Percentiles rank a stretch among this genome's conserved stretches.
Conservation (phyloP, 257 asterid genomes). For the Dorcoceras hygrometricum region DNA sequence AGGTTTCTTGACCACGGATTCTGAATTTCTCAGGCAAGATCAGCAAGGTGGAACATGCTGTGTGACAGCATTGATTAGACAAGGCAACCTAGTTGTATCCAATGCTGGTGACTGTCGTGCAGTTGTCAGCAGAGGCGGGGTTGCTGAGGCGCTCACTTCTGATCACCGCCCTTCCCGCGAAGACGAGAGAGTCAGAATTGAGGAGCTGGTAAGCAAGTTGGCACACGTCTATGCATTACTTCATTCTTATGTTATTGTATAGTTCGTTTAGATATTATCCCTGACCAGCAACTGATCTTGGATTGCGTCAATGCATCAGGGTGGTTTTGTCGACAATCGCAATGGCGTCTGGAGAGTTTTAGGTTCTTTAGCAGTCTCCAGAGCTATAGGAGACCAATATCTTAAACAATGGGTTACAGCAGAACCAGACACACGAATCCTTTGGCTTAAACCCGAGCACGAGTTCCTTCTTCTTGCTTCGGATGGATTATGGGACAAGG, state of each 20-base stretch:
- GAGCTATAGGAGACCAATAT: slow-evolving; percentile 77
- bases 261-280: background rate
- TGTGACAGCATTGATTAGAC: slow-evolving; percentile 63
- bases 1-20: slow-evolving; percentile 70
- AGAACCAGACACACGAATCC: slow-evolving; percentile 66
- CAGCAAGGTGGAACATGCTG: slow-evolving; percentile 73
- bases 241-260: background rate
- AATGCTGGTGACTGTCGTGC: slow-evolving; percentile 92
- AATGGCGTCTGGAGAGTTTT: slow-evolving; percentile 74
- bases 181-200: slow-evolving; percentile 67
- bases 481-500: slow-evolving; percentile 96
- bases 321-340: slow-evolving; percentile 74
- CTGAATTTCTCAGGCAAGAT: slow-evolving; percentile 56
- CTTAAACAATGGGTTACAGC: slow-evolving; percentile 83
- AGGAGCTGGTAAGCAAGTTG: slow-evolving; percentile 48
- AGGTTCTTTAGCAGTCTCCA: slow-evolving; percentile 83
- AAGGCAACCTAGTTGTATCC: slow-evolving; percentile 64
- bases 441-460: slow-evolving; percentile 46
- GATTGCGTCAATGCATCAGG: slow-evolving; percentile 36
- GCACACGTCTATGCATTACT: background rate
- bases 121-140: slow-evolving; percentile 61
- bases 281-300: slow-evolving; percentile 23
- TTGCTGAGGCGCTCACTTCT: slow-evolving; percentile 70
- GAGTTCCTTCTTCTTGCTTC: slow-evolving; percentile 90
- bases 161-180: slow-evolving; percentile 76